These are phyloP conservation scores for Oldenlandia corymbosa DNA, from an alignment of 257 asterid genomes.

Conservation along the genomic window DNA sequence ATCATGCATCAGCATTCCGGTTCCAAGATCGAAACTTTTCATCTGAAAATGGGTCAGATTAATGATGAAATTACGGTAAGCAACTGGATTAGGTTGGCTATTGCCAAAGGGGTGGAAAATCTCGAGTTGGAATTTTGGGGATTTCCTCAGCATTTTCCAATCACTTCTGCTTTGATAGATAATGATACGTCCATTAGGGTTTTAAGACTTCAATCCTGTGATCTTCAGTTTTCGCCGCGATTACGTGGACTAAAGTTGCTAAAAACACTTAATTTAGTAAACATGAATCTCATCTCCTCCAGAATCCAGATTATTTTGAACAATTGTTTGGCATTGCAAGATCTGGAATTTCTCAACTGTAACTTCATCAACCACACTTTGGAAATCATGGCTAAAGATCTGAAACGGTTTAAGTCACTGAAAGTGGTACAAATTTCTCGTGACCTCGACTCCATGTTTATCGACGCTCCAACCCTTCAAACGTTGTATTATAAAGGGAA, in stretches of 20 bases:
- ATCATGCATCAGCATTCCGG: neutral
- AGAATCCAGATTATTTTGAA: neutral
- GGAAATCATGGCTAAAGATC: neutral
- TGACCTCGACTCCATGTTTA: neutral
- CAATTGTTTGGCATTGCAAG: slow-evolving; percentile 14
- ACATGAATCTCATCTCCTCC: neutral
- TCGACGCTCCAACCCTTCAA: slow-evolving; percentile 8
- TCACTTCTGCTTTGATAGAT: slow-evolving; percentile 3
- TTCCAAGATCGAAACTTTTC: neutral
- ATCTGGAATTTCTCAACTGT: slow-evolving; percentile 1
- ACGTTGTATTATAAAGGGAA: too few relatives aligned
- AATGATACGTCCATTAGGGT: neutral
- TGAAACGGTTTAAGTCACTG: slow-evolving; percentile 11
- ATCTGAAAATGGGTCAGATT: slow-evolving; percentile 6
- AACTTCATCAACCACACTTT: neutral
- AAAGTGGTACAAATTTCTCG: slow-evolving; percentile 19
- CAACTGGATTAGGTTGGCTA: slow-evolving; percentile 13
- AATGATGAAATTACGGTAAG: neutral
- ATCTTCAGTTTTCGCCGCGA: slow-evolving; percentile 1
- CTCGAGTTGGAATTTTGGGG: slow-evolving; percentile 23
- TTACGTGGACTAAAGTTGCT: slow-evolving; percentile 14
- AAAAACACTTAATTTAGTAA: slow-evolving; percentile 14
- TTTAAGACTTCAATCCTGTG: slow-evolving; percentile 25
- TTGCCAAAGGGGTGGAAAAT: slow-evolving; percentile 8
- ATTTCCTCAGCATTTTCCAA: neutral